These are phyloP conservation scores for Hypocrella siamensis DNA, from an alignment of 2,329 filamentous ascomycete genomes.

Conservation along the genomic window DNA sequence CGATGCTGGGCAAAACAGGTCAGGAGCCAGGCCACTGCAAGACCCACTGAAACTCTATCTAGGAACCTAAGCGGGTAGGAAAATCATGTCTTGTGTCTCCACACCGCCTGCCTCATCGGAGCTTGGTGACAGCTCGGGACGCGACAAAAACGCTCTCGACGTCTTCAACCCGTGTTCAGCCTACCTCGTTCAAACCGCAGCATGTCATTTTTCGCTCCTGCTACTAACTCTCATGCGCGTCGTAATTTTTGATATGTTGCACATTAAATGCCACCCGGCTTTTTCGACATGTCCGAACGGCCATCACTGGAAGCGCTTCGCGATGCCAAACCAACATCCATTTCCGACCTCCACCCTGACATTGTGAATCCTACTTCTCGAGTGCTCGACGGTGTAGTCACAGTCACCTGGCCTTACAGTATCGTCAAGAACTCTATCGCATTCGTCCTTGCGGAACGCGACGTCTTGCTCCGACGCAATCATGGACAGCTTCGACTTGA, in stretches of 20 bases:
- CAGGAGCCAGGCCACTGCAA: too few relatives aligned
- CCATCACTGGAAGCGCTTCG: slow-evolving; percentile 10
- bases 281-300: slow-evolving; percentile 10
- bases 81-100: too few relatives aligned
- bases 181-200: not conserved
- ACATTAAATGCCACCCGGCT: too few relatives aligned
- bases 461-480: slow-evolving; percentile 61
- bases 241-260: slow-evolving; percentile 1
- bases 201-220: not conserved
- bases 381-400: slow-evolving; percentile 55
- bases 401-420: slow-evolving; percentile 85
- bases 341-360: slow-evolving; percentile 37
- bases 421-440: slow-evolving; percentile 58
- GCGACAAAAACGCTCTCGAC: too few relatives aligned
- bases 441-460: slow-evolving; percentile 69
- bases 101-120: too few relatives aligned
- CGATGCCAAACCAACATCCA: slow-evolving; percentile 27
- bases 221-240: too few relatives aligned
- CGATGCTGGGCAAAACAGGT: too few relatives aligned
- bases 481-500: slow-evolving; percentile 70
- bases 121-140: too few relatives aligned
- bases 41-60: too few relatives aligned
- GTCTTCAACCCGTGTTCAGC: too few relatives aligned
- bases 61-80: too few relatives aligned
- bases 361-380: slow-evolving; percentile 23